phyloP scores from a whole-genome alignment of 305 asterid genomes.

The Fraxinus baroniana region DNA sequence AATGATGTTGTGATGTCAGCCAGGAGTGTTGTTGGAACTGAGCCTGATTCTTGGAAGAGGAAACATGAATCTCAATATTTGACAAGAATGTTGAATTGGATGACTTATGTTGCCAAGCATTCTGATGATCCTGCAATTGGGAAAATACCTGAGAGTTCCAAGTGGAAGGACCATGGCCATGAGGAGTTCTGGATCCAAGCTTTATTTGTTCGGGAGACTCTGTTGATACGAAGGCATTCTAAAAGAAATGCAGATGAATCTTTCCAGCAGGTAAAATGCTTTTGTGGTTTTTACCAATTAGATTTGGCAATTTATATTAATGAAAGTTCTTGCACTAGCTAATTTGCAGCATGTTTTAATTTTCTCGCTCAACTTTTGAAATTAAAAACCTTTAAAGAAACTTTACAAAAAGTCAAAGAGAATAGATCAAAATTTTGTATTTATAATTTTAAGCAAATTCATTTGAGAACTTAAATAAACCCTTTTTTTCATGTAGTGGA shows the following conservation, averaged over 20 bases:
- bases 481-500: not conserved
- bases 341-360: not conserved
- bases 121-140: conserved; percentile 48
- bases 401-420: not conserved
- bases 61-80: conserved; percentile 44
- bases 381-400: not conserved
- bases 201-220: conserved; percentile 50
- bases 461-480: not conserved
- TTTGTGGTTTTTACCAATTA: conserved; percentile 11
- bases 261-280: conserved; percentile 46
- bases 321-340: not conserved
- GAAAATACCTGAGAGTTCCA: conserved; percentile 48
- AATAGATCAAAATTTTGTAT: not conserved
- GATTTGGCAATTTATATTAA: not conserved
- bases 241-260: conserved; percentile 35
- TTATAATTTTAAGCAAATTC: no score
- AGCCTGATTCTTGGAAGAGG: conserved; percentile 52
- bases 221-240: conserved; percentile 39
- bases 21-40: conserved; percentile 23
- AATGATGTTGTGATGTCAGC: conserved; percentile 16
- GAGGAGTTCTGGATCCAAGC: conserved; percentile 53
- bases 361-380: not conserved
- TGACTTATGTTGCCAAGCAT: conserved; percentile 49
- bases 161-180: conserved; percentile 49
- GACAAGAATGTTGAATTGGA: conserved; percentile 59